Percentiles rank a stretch among this genome's conserved stretches.
Conservation (phyloP, 306 rosid species). For the Quercus variabilis region DNA sequence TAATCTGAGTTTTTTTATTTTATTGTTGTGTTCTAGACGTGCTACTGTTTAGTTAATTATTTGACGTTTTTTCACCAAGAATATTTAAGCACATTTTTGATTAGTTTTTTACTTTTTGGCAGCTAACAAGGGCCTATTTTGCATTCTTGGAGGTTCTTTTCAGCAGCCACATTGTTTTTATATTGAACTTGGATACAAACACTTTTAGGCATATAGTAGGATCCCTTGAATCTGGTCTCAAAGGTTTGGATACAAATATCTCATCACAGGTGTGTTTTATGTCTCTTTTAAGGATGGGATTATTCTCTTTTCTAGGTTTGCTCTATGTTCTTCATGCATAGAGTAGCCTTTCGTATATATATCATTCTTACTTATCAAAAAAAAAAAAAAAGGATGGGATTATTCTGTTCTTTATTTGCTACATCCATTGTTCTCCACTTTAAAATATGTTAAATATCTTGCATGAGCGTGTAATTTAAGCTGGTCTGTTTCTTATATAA, state of each 20-base stretch:
- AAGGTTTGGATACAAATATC: slow-evolving; percentile 88
- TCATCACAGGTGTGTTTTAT: slow-evolving; percentile 79
- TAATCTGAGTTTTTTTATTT: neutral
- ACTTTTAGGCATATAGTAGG: slow-evolving; percentile 90
- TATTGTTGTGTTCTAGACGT: neutral
- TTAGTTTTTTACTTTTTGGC: slow-evolving; percentile 34
- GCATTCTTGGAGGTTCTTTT: slow-evolving; percentile 92
- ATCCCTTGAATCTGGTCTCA: slow-evolving; percentile 97
- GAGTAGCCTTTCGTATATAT: too few species aligned
- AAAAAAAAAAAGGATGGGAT: neutral
- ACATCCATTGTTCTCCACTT: slow-evolving; percentile 8
- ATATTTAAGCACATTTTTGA: neutral
- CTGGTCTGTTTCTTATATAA: neutral
- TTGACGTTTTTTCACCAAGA: neutral
- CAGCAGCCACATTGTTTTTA: slow-evolving; percentile 75
- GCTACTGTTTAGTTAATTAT: neutral
- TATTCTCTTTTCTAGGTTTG: neutral
- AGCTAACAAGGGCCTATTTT: slow-evolving; percentile 94
- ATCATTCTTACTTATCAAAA: too few species aligned
- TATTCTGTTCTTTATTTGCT: slow-evolving; percentile 3
- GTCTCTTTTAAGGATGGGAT: neutral
- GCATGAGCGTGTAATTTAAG: neutral
- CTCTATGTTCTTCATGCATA: too few species aligned
- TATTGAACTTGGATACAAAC: slow-evolving; percentile 75
- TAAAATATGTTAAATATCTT: neutral